A percentile compares a stretch with the other conserved stretches of the same genome.
Evolutionary conservation across 768 basidiomycete genomes (phyloP).

Genomic region (Panaeolus papilionaceus): DNA sequence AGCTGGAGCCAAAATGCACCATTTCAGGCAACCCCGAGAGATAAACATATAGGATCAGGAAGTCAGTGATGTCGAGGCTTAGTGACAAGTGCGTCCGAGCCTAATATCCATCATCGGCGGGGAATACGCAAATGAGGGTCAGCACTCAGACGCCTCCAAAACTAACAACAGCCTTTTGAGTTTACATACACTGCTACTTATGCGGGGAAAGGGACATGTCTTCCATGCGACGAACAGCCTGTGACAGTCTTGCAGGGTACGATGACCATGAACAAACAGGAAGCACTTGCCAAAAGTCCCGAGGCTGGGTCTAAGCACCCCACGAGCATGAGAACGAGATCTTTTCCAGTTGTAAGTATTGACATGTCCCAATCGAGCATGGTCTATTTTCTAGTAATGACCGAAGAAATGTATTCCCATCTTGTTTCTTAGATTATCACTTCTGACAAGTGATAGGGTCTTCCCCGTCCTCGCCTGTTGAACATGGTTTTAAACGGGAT

Average conservation of each 20-base stretch:
- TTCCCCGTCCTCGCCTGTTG: constrained; percentile 3
- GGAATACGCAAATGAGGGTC: constrained; percentile 6
- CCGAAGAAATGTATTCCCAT: constrained; percentile 9
- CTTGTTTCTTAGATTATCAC: constrained; percentile 9
- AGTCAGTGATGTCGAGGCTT: constrained; percentile 10
- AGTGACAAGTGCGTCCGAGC: constrained; percentile 5
- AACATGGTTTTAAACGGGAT: constrained; percentile 1
- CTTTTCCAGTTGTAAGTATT: not conserved
- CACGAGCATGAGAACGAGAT: constrained; percentile 11
- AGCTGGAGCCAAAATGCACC: constrained; percentile 3
- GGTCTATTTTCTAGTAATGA: constrained; percentile 11
- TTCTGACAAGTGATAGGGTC: constrained; percentile 1
- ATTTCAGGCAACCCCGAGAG: constrained; percentile 8
- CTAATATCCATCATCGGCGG: constrained; percentile 10
- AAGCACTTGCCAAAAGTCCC: not conserved
- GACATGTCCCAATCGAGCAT: not conserved
- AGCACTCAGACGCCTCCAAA: not conserved
- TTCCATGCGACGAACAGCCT: constrained; percentile 5
- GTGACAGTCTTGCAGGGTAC: constrained; percentile 10
- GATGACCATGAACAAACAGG: constrained; percentile 5
- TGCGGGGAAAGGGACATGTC: constrained; percentile 18
- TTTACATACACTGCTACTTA: constrained; percentile 17
- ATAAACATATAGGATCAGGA: constrained; percentile 2
- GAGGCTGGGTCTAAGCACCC: not conserved
- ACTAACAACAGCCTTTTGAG: constrained; percentile 12